A percentile compares a stretch with the other conserved stretches of the same genome.
Conservation (phyloP, 2,329 filamentous ascomycete species). For the Capronia americana region DNA sequence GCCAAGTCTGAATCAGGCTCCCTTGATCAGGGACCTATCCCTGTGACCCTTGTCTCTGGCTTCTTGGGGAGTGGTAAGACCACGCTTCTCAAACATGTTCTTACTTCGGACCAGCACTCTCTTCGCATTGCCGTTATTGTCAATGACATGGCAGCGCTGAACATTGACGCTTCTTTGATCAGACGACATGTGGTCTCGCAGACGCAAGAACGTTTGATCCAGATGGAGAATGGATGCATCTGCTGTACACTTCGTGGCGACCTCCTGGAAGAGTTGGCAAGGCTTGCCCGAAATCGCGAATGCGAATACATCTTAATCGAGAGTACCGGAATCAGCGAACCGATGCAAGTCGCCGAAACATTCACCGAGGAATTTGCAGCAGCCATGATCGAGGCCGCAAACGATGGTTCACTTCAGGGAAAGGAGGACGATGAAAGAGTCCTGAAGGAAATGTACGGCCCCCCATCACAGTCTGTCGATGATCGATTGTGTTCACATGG, state of each 20-base stretch:
- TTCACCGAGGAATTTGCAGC: slow-evolving; percentile 65
- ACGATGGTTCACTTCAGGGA: slow-evolving; percentile 50
- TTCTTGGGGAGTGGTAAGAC: slow-evolving; percentile 73
- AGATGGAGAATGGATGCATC: slow-evolving; percentile 76
- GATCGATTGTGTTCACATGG: slow-evolving; percentile 11
- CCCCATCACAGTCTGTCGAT: neutral
- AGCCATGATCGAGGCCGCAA: slow-evolving; percentile 56
- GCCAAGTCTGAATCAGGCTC: too few species aligned
- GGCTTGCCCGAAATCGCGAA: slow-evolving; percentile 65
- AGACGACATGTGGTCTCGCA: slow-evolving; percentile 63
- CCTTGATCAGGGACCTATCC: too few species aligned
- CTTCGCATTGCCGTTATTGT: slow-evolving; percentile 74
- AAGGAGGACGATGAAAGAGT: slow-evolving; percentile 54
- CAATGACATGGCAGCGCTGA: slow-evolving; percentile 73
- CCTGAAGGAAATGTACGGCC: slow-evolving; percentile 54
- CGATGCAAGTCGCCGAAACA: slow-evolving; percentile 75
- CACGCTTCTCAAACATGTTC: slow-evolving; percentile 71
- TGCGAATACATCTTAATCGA: slow-evolving; percentile 77
- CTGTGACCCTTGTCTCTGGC: too few species aligned
- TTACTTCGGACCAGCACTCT: slow-evolving; percentile 68
- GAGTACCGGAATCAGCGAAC: slow-evolving; percentile 74
- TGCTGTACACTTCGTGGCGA: slow-evolving; percentile 77
- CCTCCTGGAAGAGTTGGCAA: slow-evolving; percentile 71
- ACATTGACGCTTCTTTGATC: slow-evolving; percentile 69
- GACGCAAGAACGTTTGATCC: slow-evolving; percentile 69